A percentile compares a stretch with the other conserved stretches of the same genome.
Evolutionary conservation across 106 monocot genomes (phyloP).

Genomic region (Xerophyta viscosa): DNA sequence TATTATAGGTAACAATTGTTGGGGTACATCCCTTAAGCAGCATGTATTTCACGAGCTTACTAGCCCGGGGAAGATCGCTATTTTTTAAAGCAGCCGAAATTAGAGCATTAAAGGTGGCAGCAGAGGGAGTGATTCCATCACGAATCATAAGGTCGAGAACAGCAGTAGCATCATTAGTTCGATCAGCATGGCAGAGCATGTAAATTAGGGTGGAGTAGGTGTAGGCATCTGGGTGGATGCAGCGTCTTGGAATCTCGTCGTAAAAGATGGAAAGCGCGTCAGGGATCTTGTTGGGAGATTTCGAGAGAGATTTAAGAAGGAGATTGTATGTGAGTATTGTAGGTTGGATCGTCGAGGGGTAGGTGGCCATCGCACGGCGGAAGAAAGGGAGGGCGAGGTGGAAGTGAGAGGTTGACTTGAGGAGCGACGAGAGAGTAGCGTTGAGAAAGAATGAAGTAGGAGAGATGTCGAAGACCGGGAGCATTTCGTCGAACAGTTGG

Average conservation of each 20-base stretch:
- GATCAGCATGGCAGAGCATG: conserved; percentile 22
- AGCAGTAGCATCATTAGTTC: conserved; percentile 39
- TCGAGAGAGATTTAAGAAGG: conserved; percentile 34
- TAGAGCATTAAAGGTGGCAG: conserved; percentile 60
- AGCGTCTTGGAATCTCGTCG: conserved; percentile 26
- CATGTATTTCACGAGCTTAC: conserved; percentile 59
- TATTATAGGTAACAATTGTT: conserved; percentile 75
- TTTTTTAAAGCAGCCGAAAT: conserved; percentile 24
- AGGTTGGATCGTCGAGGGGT: conserved; percentile 11
- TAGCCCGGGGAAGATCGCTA: conserved; percentile 45
- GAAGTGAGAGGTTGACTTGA: conserved; percentile 24
- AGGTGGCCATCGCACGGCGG: conserved; percentile 13
- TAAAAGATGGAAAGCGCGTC: conserved; percentile 14
- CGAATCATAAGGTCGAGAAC: conserved; percentile 53
- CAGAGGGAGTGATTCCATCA: conserved; percentile 37
- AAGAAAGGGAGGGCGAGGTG: conserved; percentile 45
- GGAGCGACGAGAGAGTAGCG: conserved; percentile 47
- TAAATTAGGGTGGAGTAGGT: conserved; percentile 43
- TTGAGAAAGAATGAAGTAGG: conserved; percentile 48
- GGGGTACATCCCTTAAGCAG: conserved; percentile 74
- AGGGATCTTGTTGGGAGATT: conserved; percentile 10
- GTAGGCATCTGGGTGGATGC: conserved; percentile 33
- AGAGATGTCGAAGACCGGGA: conserved; percentile 22
- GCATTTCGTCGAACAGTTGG: conserved; percentile 55
- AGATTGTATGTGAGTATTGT: conserved; percentile 57